Base-by-base conservation (phyloP, 2,329 filamentous ascomycete genomes). In the Atkinsonella texensis region DNA sequence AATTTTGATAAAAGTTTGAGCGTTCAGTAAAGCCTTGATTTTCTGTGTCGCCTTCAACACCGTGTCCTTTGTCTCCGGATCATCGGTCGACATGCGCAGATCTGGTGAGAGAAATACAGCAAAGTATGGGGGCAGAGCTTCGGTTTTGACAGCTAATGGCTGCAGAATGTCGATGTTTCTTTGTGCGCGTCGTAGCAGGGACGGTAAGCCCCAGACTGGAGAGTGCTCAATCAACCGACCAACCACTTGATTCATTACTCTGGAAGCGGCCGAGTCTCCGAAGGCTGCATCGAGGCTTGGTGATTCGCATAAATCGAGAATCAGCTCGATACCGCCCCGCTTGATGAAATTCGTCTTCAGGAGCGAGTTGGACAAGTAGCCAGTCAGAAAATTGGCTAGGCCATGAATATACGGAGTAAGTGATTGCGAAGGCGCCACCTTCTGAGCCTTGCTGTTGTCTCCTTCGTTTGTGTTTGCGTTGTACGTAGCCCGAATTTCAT, bases 301-400 rank as follows among this genome's bases (percentile, higher is more conserved):
- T 32, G 90, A 80, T 50, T 86, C 87, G 41, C 85, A 85, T 51
- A 96, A 80, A 62, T 96, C 89, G 50, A 98, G 74, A 18, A 97
- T 74, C 48, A 85, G 75, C 65, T 96, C 89, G 23, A 91, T 81
- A 7, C 89, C 93, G 52, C 89, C 88, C 48, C 79, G 77, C 51
- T 86, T 80, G 55, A 93, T 81, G 61, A 96, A 91, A 23, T 79
- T 77, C 17, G 75, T 71, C 65, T 86, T 90, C 59, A 94, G 77
- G 35, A 75, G 75, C 52, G 79, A 74, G 61, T 94, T 95, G 55
- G 80, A 78, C 53, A 93, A 80, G 63, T 93, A 91, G 1, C 85
- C 62, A 10, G 68, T 67, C 45, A 98, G 69, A 64, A 98, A 98
- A 48, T 81, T 85, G 54, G 85, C 78, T 39, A 88, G 73, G 23